Percentiles rank a stretch among this genome's conserved stretches.
These are phyloP conservation scores for Pseudogymnoascus sp. DNA, from an alignment of 2,329 filamentous ascomycete genomes.

Conservation along the genomic window DNA sequence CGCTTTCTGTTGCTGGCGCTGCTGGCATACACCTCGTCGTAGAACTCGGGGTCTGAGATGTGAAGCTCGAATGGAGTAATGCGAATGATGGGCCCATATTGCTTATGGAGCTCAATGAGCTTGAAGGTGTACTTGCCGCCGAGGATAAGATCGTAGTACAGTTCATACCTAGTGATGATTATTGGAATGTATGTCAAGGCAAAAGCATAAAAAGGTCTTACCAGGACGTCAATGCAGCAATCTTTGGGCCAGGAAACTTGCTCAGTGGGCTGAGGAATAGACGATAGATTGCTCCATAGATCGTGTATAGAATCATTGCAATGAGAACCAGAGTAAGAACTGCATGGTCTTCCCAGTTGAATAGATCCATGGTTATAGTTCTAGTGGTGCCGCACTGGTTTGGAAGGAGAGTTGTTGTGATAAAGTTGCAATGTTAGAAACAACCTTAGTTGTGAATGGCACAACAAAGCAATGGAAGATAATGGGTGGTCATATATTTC, in stretches of 20 bases:
- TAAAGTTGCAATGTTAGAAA: background rate
- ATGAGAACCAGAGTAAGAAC: background rate
- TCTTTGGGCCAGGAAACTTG: constrained; percentile 20
- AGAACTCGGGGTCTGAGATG: constrained; percentile 16
- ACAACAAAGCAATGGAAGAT: background rate
- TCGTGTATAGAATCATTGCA: background rate
- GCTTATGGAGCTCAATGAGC: constrained; percentile 34
- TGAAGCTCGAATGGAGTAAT: constrained; percentile 34
- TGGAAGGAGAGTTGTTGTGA: background rate
- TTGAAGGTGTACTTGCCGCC: constrained; percentile 36
- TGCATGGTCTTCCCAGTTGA: background rate
- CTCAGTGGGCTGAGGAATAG: constrained; percentile 22
- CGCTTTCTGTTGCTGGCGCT: constrained; percentile 4
- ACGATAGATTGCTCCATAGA: constrained; percentile 10
- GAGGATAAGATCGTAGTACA: constrained; percentile 36
- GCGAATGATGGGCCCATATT: constrained; percentile 33
- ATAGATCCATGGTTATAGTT: background rate
- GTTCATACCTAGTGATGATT: constrained; percentile 5
- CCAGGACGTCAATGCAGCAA: constrained; percentile 20
- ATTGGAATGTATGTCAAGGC: background rate
- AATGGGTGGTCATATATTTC: background rate
- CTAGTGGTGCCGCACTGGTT: background rate
- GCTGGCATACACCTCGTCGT: constrained; percentile 17
- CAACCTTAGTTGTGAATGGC: background rate
- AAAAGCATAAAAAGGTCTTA: background rate